phyloP scores from a whole-genome alignment of 2,329 filamentous ascomycete genomes.

The Didymella segeticola region DNA sequence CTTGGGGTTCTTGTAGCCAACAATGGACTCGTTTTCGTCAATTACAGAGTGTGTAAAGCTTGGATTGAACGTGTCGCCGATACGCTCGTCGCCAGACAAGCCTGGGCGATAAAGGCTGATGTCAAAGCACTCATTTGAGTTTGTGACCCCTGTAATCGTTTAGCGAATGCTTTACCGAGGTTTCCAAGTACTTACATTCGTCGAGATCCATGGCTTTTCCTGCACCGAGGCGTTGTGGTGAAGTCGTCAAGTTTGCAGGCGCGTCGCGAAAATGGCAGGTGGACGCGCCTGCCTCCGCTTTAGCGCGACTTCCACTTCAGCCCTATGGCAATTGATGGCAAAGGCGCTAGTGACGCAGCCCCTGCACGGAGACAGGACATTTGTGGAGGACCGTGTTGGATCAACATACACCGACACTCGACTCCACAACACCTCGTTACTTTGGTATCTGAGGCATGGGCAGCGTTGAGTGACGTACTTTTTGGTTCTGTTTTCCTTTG shows the following conservation, averaged over 20 bases:
- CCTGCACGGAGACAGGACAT: slow-evolving; percentile 15
- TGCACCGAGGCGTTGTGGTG: neutral
- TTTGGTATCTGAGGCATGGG: slow-evolving; percentile 22
- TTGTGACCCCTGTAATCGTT: slow-evolving; percentile 37
- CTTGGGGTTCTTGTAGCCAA: slow-evolving; percentile 83
- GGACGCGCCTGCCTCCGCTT: slow-evolving; percentile 19
- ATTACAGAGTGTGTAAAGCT: slow-evolving; percentile 92
- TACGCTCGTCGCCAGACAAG: slow-evolving; percentile 27
- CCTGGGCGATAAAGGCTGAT: slow-evolving; percentile 47
- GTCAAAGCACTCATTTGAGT: slow-evolving; percentile 48
- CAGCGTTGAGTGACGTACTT: slow-evolving; percentile 20
- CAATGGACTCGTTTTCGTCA: slow-evolving; percentile 88
- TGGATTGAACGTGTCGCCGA: slow-evolving; percentile 76
- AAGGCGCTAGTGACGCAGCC: slow-evolving; percentile 15
- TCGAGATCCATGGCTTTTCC: slow-evolving; percentile 35
- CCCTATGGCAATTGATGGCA: slow-evolving; percentile 31
- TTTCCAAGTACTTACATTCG: slow-evolving; percentile 37
- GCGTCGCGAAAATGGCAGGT: slow-evolving; percentile 13
- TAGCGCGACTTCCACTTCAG: slow-evolving; percentile 28
- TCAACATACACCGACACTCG: slow-evolving; percentile 13
- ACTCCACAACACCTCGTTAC: slow-evolving; percentile 2
- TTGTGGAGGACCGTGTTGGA: slow-evolving; percentile 15
- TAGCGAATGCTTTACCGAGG: slow-evolving; percentile 3
- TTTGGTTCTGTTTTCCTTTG: slow-evolving; percentile 17
- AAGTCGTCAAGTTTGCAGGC: slow-evolving; percentile 10